These are phyloP conservation scores for Tolypocladium ovalisporum DNA, from an alignment of 2,329 filamentous ascomycete genomes.

Conservation along the genomic window DNA sequence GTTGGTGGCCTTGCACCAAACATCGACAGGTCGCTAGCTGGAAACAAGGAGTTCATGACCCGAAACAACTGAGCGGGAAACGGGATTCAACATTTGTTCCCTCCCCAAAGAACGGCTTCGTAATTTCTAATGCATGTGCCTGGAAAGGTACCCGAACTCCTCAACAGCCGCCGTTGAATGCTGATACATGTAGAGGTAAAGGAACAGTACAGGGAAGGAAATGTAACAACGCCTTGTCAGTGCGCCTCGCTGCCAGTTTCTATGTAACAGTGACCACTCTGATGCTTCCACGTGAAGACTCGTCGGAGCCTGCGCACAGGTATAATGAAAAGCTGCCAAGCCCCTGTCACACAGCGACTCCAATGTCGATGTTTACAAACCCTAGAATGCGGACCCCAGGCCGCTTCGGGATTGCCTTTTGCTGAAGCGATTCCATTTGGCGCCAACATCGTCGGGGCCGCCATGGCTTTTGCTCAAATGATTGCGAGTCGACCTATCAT, in stretches of 20 bases:
- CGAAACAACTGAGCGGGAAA: no score
- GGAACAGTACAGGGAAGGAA: background rate
- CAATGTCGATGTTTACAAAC: background rate
- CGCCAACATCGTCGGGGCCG: conserved; percentile 37
- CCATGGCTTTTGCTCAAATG: conserved; percentile 50
- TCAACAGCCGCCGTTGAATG: background rate
- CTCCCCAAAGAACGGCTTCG: background rate
- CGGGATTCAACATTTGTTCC: background rate
- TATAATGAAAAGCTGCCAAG: background rate
- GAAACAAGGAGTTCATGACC: background rate
- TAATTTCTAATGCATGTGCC: background rate
- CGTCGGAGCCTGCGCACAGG: background rate
- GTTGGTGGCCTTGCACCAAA: no score
- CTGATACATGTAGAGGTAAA: background rate
- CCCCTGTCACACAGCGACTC: background rate
- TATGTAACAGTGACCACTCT: conserved; percentile 10
- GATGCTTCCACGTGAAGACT: background rate
- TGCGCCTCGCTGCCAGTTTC: conserved; percentile 24
- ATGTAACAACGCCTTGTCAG: conserved; percentile 16
- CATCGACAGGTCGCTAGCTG: background rate
- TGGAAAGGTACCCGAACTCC: background rate
- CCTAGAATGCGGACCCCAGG: conserved; percentile 73
- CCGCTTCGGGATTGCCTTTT: conserved; percentile 91
- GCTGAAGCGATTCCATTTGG: conserved; percentile 64
- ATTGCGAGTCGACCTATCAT: conserved; percentile 43